A percentile compares a stretch with the other conserved stretches of the same genome.
Conservation (phyloP, 2,329 filamentous ascomycete genomes). For the Tolypocladium endophyticum region DNA sequence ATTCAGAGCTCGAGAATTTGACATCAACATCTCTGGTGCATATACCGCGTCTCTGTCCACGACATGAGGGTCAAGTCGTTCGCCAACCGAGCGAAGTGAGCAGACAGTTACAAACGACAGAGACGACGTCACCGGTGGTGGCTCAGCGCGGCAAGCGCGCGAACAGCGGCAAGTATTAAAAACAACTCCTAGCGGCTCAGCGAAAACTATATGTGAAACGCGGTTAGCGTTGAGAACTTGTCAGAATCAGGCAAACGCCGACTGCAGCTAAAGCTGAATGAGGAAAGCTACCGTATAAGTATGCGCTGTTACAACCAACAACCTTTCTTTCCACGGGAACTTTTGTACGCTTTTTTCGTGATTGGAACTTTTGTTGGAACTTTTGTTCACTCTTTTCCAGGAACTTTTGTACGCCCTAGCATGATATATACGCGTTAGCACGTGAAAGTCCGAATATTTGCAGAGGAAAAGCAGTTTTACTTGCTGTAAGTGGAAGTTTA, state of each 20-base stretch:
- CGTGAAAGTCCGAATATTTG: not conserved
- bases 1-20: not conserved
- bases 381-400: not conserved
- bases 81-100: not conserved
- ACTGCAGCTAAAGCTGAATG: not conserved
- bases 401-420: not conserved
- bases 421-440: not conserved
- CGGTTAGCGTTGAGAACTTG: not conserved
- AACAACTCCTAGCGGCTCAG: not conserved
- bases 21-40: not conserved
- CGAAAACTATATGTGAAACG: not conserved
- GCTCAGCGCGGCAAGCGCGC: not conserved
- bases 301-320: not conserved
- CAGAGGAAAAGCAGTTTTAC: not conserved
- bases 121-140: not conserved
- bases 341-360: not conserved
- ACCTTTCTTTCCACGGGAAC: not conserved
- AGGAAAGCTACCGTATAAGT: not conserved
- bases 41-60: not conserved
- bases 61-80: not conserved
- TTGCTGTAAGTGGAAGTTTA: not conserved
- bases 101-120: not conserved
- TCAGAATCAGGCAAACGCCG: not conserved
- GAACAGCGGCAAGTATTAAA: not conserved
- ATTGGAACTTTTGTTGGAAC: not conserved